Percentiles rank a stretch among this genome's conserved stretches.
These are phyloP conservation scores for Jatropha podagrica DNA, from an alignment of 441 rosid genomes.

Conservation along the genomic window DNA sequence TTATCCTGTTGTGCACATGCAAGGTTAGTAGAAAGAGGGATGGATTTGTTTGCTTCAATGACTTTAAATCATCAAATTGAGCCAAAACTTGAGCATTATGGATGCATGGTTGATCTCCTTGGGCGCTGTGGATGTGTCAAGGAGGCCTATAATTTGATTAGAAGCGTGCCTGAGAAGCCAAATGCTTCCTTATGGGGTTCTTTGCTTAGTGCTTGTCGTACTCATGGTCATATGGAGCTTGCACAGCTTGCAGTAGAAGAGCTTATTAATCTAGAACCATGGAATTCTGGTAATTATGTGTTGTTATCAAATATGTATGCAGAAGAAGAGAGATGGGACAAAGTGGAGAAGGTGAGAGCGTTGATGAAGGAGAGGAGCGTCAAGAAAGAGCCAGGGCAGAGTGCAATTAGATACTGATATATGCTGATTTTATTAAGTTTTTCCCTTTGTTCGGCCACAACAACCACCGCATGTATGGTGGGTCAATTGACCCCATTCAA, in stretches of 20 bases:
- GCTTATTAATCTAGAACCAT: slow-evolving; percentile 60
- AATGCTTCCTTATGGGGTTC: slow-evolving; percentile 76
- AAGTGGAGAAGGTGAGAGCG: slow-evolving; percentile 57
- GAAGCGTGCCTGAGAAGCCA: slow-evolving; percentile 46
- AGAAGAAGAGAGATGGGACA: slow-evolving; percentile 69
- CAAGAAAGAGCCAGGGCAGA: slow-evolving; percentile 53
- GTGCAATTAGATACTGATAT: slow-evolving; percentile 27
- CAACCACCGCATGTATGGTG: too few species aligned
- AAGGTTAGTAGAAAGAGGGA: slow-evolving; percentile 46
- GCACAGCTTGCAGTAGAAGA: slow-evolving; percentile 64
- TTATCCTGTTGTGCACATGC: slow-evolving; percentile 76
- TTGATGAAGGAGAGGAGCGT: slow-evolving; percentile 53
- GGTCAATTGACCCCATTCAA: too few species aligned
- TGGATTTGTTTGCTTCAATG: slow-evolving; percentile 59
- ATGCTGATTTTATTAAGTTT: not conserved
- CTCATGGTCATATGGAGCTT: slow-evolving; percentile 58
- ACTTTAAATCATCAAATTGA: slow-evolving; percentile 35
- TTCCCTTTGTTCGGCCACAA: not conserved
- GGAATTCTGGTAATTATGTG: slow-evolving; percentile 76
- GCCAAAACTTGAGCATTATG: slow-evolving; percentile 72
- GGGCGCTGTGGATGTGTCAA: slow-evolving; percentile 58
- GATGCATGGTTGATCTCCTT: slow-evolving; percentile 79
- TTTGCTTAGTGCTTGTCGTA: slow-evolving; percentile 69
- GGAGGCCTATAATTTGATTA: slow-evolving; percentile 71
- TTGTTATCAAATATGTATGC: slow-evolving; percentile 76